Conservation (phyloP, 306 rosid genomes). For the Psophocarpus tetragonolobus region DNA sequence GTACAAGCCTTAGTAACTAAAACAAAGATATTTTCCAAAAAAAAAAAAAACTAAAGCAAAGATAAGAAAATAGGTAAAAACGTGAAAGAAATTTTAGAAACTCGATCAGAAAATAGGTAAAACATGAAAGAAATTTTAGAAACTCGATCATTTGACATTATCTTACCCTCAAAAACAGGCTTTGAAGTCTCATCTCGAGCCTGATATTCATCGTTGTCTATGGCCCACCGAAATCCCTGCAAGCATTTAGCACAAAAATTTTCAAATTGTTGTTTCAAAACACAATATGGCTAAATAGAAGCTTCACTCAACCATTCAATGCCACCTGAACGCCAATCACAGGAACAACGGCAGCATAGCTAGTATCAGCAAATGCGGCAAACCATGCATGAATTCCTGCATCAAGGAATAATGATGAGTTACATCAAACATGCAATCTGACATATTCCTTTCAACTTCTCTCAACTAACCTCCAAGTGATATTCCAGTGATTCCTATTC, state of each 20-base stretch:
- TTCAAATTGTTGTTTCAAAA: slow-evolving; percentile 2
- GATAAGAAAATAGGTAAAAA: too few species aligned
- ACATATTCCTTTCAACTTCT: slow-evolving; percentile 32
- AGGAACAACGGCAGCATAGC: slow-evolving; percentile 77
- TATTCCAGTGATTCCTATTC: slow-evolving; percentile 90
- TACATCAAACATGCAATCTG: background rate
- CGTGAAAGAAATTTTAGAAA: too few species aligned
- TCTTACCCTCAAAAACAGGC: slow-evolving; percentile 77
- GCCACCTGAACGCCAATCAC: slow-evolving; percentile 87
- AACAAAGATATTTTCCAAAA: too few species aligned
- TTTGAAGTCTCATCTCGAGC: slow-evolving; percentile 74
- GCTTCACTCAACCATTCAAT: background rate
- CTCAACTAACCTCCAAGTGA: slow-evolving; percentile 89
- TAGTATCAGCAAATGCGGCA: slow-evolving; percentile 78
- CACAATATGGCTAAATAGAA: background rate
- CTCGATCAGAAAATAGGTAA: too few species aligned
- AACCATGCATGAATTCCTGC: slow-evolving; percentile 98
- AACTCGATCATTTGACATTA: too few species aligned
- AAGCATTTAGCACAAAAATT: slow-evolving; percentile 6
- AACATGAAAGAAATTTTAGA: too few species aligned
- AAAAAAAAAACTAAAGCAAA: too few species aligned
- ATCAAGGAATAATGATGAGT: slow-evolving; percentile 34
- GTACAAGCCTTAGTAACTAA: too few species aligned
- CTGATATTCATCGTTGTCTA: slow-evolving; percentile 75
- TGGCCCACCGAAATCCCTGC: slow-evolving; percentile 91